phyloP scores from a whole-genome alignment of 208 protist species.

The Acanthamoeba culbertsoni region DNA sequence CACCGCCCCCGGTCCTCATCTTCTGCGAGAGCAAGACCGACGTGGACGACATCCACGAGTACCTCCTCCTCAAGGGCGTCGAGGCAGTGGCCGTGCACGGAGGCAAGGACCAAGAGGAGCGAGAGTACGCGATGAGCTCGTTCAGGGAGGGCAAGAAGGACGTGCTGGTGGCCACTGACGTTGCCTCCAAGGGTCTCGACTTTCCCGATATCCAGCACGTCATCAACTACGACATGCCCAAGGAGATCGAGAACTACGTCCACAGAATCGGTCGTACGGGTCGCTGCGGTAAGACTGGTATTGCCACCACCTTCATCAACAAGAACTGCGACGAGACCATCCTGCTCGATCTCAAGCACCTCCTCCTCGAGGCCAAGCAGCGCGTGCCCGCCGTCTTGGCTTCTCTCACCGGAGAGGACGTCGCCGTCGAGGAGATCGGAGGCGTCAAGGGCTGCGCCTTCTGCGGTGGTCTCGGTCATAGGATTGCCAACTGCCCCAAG shows the following conservation, averaged over 20 bases:
- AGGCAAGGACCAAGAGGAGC: slow-evolving; percentile 83
- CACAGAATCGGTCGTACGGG: slow-evolving; percentile 92
- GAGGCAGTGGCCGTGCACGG: slow-evolving; percentile 59
- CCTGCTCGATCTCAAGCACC: slow-evolving; percentile 90
- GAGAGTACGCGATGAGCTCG: slow-evolving; percentile 78
- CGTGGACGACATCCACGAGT: slow-evolving; percentile 91
- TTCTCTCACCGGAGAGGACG: slow-evolving; percentile 66
- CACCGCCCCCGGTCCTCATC: slow-evolving; percentile 87
- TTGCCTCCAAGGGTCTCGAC: slow-evolving; percentile 91
- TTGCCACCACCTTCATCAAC: slow-evolving; percentile 91
- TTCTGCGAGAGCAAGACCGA: slow-evolving; percentile 90
- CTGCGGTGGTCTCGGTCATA: slow-evolving; percentile 90
- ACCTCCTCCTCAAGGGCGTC: slow-evolving; percentile 88
- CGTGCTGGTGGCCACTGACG: slow-evolving; percentile 89
- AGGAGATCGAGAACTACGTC: slow-evolving; percentile 95
- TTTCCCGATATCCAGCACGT: slow-evolving; percentile 98
- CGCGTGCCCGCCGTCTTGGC: slow-evolving; percentile 71
- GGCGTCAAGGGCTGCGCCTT: slow-evolving; percentile 81
- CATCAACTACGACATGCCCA: slow-evolving; percentile 99
- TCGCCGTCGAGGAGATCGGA: slow-evolving; percentile 56
- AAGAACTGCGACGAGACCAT: slow-evolving; percentile 79
- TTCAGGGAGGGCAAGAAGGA: slow-evolving; percentile 82
- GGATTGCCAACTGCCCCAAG: slow-evolving; percentile 85
- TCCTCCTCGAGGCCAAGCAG: slow-evolving; percentile 91
- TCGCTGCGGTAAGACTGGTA: slow-evolving; percentile 88